These are phyloP conservation scores for Aristolochia fimbriata DNA, from an alignment of 164 flowering plant species.

Conservation along the genomic window DNA sequence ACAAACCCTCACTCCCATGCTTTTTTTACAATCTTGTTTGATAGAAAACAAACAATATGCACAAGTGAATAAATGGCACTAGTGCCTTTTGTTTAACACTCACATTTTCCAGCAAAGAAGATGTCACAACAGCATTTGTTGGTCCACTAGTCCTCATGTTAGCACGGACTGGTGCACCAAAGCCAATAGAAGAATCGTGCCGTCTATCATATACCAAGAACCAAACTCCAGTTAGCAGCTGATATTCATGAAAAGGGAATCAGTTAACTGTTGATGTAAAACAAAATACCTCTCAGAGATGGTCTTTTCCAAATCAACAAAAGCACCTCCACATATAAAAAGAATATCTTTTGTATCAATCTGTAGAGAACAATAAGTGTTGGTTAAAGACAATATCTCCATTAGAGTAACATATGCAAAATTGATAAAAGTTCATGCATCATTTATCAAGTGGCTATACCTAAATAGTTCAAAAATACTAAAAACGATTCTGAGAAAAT, in stretches of 20 bases:
- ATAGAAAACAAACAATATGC: neutral
- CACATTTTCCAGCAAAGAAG: constrained; percentile 79
- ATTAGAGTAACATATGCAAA: neutral
- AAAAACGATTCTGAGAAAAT: neutral
- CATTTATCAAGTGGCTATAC: neutral
- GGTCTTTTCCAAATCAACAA: constrained; percentile 90
- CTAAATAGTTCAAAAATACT: neutral
- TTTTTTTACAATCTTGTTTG: neutral
- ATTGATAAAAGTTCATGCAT: neutral
- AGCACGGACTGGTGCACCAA: constrained; percentile 98
- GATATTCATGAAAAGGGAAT: neutral
- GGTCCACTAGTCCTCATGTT: constrained; percentile 80
- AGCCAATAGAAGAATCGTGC: constrained; percentile 98
- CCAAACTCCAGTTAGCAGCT: constrained; percentile 2
- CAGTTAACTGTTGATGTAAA: constrained; percentile 1
- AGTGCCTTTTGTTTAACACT: constrained; percentile 13
- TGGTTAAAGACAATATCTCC: constrained; percentile 1
- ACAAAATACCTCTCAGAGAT: constrained; percentile 81
- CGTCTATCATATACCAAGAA: constrained; percentile 35
- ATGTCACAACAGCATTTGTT: constrained; percentile 60
- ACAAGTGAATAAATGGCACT: neutral
- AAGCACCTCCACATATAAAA: constrained; percentile 98
- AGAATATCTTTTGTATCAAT: constrained; percentile 96
- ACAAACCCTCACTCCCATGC: neutral
- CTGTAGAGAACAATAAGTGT: constrained; percentile 28